phyloP scores from a whole-genome alignment of 2,329 filamentous ascomycete species.

The Pseudocercospora fijiensis region DNA sequence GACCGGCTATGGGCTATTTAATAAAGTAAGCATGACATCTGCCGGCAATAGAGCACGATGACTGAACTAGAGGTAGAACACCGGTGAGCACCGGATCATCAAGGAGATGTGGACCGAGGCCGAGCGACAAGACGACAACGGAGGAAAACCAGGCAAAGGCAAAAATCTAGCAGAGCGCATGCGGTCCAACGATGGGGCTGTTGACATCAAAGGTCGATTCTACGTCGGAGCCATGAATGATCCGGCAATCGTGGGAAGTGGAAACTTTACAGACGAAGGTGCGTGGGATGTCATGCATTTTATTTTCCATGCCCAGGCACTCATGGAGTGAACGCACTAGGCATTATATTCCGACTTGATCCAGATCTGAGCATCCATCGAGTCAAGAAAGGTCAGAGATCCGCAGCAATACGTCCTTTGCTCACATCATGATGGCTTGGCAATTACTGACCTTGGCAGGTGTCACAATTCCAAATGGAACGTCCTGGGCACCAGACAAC shows the following conservation, averaged over 20 bases:
- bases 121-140: constrained; percentile 44
- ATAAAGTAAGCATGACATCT: constrained; percentile 49
- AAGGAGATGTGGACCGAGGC: constrained; percentile 56
- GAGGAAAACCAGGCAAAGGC: constrained; percentile 31
- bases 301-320: constrained; percentile 1
- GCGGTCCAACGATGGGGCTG: constrained; percentile 76
- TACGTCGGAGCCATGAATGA: constrained; percentile 89
- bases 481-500: constrained; percentile 73
- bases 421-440: not conserved
- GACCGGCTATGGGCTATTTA: constrained; percentile 74
- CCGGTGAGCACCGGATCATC: constrained; percentile 57
- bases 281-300: not conserved
- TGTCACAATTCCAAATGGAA: constrained; percentile 79
- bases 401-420: constrained; percentile 17
- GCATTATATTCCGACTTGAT: constrained; percentile 71
- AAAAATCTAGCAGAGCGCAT: constrained; percentile 44
- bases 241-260: constrained; percentile 46
- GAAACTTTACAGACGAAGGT: constrained; percentile 41
- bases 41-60: not conserved
- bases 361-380: constrained; percentile 59
- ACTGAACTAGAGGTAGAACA: constrained; percentile 33
- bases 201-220: constrained; percentile 73
- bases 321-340: constrained; percentile 44
- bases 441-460: not conserved
- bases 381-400: constrained; percentile 52